Evolutionary conservation across 768 basidiomycete species (phyloP), one percentile per base, ranked within the genome.

Genomic region (Phylloporus sp.): DNA sequence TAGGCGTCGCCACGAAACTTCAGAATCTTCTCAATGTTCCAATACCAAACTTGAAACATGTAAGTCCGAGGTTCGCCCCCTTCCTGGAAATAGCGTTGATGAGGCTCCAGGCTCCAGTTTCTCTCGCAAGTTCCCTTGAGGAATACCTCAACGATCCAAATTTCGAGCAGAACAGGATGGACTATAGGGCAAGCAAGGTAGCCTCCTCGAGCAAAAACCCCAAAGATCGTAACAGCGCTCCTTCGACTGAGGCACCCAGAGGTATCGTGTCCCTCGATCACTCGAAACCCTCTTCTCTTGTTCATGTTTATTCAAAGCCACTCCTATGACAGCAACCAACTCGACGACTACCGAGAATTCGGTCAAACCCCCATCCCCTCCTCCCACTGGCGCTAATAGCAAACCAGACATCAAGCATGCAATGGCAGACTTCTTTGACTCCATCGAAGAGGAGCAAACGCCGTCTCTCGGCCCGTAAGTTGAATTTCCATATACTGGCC

Each of bases 61-160:
- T 84, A 56, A 43, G 81, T 71, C 4, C 14, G 9, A 36, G 15
- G 36, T 2, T 24, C 36, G 11, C 31, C 15, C 46, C 32, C 4
- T n/a, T 33, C 20, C 20, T 15, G 29, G 42, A 29, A 44, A 23
- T 22, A 13, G 23, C 46, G 6, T n/a, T 55, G 1, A 50, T 21
- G 18, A n/a, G 28, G 22, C 36, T 9, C 15, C 45, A 94, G 92
- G 93, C 96, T 0, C 96, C 96, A 6, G 86, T 96, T 10, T 93
- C 90, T 1, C 74, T 99, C n/a, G 95, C 89, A 6, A 84, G 84
- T 28, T 82, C 96, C 17, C 76, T 99, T 24, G 88, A 98, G 63
- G 95, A 98, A 60, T 99, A 98, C 63, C 75, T 99, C 41, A 84
- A 90, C 46, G 96, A 99, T 66, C 89, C 94, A 20, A 92, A 92